Conservation (phyloP, 1,139 yeast genomes). For the Tardiomyces digboiensis region DNA sequence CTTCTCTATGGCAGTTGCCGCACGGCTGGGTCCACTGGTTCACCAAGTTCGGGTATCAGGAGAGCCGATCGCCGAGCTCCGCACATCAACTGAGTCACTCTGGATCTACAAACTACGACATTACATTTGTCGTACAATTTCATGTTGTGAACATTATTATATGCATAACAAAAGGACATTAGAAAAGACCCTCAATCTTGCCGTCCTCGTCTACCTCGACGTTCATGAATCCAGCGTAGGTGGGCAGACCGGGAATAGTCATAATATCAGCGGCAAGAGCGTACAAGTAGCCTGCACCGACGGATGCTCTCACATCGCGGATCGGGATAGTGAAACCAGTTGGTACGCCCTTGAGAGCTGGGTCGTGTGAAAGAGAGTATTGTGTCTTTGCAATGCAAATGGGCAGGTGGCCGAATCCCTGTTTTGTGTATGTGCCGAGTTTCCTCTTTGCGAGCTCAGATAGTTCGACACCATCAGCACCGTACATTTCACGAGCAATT, state of each 20-base stretch:
- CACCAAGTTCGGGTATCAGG: too few species aligned
- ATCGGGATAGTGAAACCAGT: conserved; percentile 92
- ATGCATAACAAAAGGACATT: conserved; percentile 12
- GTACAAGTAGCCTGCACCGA: conserved; percentile 95
- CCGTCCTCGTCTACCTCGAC: conserved; percentile 91
- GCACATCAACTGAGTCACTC: too few species aligned
- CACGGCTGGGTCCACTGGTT: too few species aligned
- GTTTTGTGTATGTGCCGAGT: conserved; percentile 73
- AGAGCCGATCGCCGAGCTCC: too few species aligned
- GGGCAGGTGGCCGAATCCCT: conserved; percentile 89
- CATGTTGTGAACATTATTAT: too few species aligned
- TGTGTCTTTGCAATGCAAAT: conserved; percentile 98
- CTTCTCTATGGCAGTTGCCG: too few species aligned
- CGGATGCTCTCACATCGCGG: conserved; percentile 87
- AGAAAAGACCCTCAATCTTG: conserved; percentile 91
- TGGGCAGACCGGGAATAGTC: conserved; percentile 96
- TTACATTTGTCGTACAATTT: too few species aligned
- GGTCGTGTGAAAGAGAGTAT: conserved; percentile 92
- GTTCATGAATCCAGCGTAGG: conserved; percentile 95
- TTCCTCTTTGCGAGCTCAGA: conserved; percentile 79
- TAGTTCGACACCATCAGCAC: conserved; percentile 85
- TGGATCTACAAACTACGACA: too few species aligned
- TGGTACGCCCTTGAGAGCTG: conserved; percentile 90
- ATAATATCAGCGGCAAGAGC: conserved; percentile 97
- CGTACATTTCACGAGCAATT: conserved; percentile 90